Evolutionary conservation across 1,139 yeast species (phyloP), one percentile per base, ranked within the genome.

Genomic region (Meyerozyma guilliermondii): DNA sequence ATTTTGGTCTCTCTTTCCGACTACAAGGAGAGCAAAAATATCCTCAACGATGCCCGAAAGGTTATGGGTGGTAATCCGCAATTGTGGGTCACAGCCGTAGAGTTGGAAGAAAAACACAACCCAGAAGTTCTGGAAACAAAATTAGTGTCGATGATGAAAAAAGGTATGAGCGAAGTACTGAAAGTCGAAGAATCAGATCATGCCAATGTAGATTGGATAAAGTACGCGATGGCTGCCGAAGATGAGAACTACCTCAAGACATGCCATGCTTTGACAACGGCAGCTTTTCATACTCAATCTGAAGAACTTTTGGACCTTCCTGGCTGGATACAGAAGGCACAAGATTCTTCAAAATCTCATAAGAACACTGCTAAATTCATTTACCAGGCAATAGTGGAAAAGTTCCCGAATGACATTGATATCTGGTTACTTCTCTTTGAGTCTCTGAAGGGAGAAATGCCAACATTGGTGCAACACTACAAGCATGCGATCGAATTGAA

Each of bases 11-110:
- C 74, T 47, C 57, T 71, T 28, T 72, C 66, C 48, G 60, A 60
- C 3, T 74, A 78, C 43, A 53, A 59, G 5, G 75, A 72, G n/a
- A 82, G 89, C 0, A 77, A 77, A 48, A 55, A 62, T 14, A 63
- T 79, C 0, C 63, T 88, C 30, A 80, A 81, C 49, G 63, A 58
- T 30, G 95, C 95, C 0, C 66, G 87, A 46, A 78, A 78, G 47
- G 60, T 62, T 0, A 58, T 84, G 17, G 71, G 76, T 5, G 65
- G 71, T 4, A 74, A 80, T n/a, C 63, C 71, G 38, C 70, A 72
- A 23, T 71, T 88, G 1, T 87, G 95, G 94, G 63, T 87, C 1
- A 71, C 83, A 0, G 91, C 89, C 1, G 75, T 81, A 1, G 76
- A 81, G 46, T 58, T 88, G 13, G 95, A 88, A 59, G 95, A 87